Base-by-base conservation (phyloP, 805 yeast genomes). In the Yamadazyma tumulicola region DNA sequence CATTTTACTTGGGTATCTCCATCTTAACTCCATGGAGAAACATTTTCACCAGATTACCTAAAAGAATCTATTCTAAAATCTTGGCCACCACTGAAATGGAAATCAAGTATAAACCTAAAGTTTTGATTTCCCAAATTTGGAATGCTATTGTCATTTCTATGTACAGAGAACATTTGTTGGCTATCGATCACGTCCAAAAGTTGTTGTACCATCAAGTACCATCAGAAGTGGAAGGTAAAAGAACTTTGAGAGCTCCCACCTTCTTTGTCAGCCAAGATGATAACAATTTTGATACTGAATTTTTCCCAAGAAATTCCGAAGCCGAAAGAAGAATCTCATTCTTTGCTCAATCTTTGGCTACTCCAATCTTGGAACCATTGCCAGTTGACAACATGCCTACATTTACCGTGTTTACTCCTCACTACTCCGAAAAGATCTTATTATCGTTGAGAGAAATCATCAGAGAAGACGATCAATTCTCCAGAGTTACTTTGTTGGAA, bases 321-420 rank as follows among this genome's bases (percentile, higher is more conserved):
- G 98, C 99, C 46, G 98, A 94, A 72, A 89, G 98, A 74, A 93
- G 99, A 76, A 89, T 93, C 52, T 86, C 97, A 40, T 93, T 94
- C 84, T 93, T 93, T 70, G 99, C 99, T 40, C 98, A 93, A 67
- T 89, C 97, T 8, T 74, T 93, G 64, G 94, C 98, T 34, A 93
- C 98, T 41, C 98, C 98, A 50, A 89, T 93, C 52, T 96, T 96
- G 45, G 98, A 93, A 69, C 97, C 99, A 43, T 74, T 93, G 57
- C 98, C 99, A 28, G 97, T 94, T 49, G 98, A 93, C 66, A 91
- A 91, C 74, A 93, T 93, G 98, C 99, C 99, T 47, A 91, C 97
- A 9, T 93, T 93, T 64, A 89, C 98, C 25, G 95, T 87, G 6
- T 66, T 88, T 50, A 74, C 88, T 29, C 96, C 96, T 6, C 96